A percentile compares a stretch with the other conserved stretches of the same genome.
Conservation (phyloP, 1,139 yeast genomes). For the Saccharomycopsis hybrid region DNA sequence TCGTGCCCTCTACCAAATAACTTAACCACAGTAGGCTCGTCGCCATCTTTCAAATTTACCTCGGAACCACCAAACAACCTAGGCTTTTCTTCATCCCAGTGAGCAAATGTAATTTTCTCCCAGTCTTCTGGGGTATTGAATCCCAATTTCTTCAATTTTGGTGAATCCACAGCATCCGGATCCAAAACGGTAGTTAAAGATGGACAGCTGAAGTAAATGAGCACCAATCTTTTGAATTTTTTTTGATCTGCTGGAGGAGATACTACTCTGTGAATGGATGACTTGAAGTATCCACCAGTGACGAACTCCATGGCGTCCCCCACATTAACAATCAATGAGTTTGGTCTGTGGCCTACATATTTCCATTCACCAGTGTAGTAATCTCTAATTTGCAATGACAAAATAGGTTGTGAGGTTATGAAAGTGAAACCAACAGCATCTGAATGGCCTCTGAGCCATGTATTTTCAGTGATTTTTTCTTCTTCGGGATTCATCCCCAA, state of each 20-base stretch:
- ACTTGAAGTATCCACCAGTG: slow-evolving; percentile 43
- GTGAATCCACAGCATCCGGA: slow-evolving; percentile 36
- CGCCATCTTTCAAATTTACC: slow-evolving; percentile 29
- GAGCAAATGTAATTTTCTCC: slow-evolving; percentile 32
- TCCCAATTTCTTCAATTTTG: slow-evolving; percentile 33
- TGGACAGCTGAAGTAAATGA: slow-evolving; percentile 41
- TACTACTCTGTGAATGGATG: slow-evolving; percentile 41
- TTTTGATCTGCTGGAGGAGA: slow-evolving; percentile 41
- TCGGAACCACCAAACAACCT: slow-evolving; percentile 32
- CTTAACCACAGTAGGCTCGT: slow-evolving; percentile 34
- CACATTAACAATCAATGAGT: slow-evolving; percentile 41
- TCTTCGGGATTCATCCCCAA: slow-evolving; percentile 29
- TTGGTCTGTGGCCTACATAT: slow-evolving; percentile 40
- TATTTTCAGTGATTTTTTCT: slow-evolving; percentile 28
- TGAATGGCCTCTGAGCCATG: slow-evolving; percentile 40
- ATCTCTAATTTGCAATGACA: slow-evolving; percentile 38
- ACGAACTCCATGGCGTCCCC: slow-evolving; percentile 44
- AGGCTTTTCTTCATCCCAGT: slow-evolving; percentile 31
- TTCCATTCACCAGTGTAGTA: slow-evolving; percentile 41
- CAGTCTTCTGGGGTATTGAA: slow-evolving; percentile 32
- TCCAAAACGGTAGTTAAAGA: slow-evolving; percentile 31
- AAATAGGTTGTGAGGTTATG: slow-evolving; percentile 33
- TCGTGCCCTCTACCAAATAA: slow-evolving; percentile 31
- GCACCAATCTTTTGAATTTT: slow-evolving; percentile 33
- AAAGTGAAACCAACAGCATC: slow-evolving; percentile 42